Conservation (phyloP, 1,284 basidiomycete genomes). For the Leccinum insolens region DNA sequence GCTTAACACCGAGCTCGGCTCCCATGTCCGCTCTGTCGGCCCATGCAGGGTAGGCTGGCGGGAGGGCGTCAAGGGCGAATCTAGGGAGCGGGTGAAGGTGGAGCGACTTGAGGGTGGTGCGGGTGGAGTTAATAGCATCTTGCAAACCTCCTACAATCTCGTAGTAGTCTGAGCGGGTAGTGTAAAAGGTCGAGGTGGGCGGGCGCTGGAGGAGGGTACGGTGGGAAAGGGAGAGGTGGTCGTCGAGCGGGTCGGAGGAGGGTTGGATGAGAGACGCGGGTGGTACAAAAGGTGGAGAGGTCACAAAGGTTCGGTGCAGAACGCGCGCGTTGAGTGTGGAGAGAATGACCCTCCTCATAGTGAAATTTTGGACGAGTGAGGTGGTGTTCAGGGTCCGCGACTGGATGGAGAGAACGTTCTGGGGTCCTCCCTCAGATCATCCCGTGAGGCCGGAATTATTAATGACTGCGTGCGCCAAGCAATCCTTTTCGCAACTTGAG, state of each 20-base stretch:
- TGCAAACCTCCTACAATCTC: conserved; percentile 76
- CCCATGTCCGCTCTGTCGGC: conserved; percentile 64
- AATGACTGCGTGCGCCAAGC: neutral
- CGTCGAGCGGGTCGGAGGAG: conserved; percentile 9
- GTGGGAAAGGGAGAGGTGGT: neutral
- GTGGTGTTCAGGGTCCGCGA: conserved; percentile 25
- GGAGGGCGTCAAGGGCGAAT: conserved; percentile 65
- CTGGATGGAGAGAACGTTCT: neutral
- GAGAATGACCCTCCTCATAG: conserved; percentile 13
- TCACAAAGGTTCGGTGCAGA: conserved; percentile 10
- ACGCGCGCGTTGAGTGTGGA: conserved; percentile 11
- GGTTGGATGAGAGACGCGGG: conserved; percentile 22
- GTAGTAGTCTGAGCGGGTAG: conserved; percentile 79
- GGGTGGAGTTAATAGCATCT: conserved; percentile 60
- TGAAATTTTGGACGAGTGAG: conserved; percentile 12
- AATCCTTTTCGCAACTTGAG: neutral
- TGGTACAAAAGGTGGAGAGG: conserved; percentile 29
- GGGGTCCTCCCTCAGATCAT: conserved; percentile 12
- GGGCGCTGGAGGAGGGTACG: conserved; percentile 36
- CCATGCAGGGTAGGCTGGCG: conserved; percentile 68
- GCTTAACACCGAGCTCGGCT: conserved; percentile 55
- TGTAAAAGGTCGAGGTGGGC: conserved; percentile 81
- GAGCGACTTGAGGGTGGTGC: conserved; percentile 61
- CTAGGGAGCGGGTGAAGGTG: conserved; percentile 80
- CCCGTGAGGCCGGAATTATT: neutral